Percentiles rank a stretch among this genome's conserved stretches.
Evolutionary conservation across 139 green algal genomes (phyloP).

Genomic region (Chlamydomonas asymmetrica): DNA sequence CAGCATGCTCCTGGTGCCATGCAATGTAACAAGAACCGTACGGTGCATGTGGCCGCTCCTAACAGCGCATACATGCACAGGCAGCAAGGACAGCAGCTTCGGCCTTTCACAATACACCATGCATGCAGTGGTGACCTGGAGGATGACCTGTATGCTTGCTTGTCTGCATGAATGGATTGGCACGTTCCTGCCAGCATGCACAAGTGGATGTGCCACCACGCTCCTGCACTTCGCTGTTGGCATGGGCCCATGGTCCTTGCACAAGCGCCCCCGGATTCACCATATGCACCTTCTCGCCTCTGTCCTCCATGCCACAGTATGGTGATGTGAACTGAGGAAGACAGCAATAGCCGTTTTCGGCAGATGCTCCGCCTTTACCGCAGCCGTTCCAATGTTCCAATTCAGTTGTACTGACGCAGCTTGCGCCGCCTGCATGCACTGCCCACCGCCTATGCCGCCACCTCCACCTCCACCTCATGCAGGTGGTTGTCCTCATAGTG

Average conservation of each 20-base stretch:
- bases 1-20: no score
- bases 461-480: background rate
- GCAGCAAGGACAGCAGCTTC: background rate
- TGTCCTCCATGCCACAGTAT: no score
- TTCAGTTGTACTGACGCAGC: background rate
- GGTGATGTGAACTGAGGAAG: background rate
- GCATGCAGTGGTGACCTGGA: no score
- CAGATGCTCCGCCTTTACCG: background rate
- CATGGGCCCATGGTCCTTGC: no score
- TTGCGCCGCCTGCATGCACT: background rate
- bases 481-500: conserved; percentile 7
- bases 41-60: background rate
- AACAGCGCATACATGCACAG: background rate
- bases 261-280: no score
- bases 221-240: no score
- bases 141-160: no score
- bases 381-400: background rate
- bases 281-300: no score
- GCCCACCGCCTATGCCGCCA: background rate
- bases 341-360: background rate
- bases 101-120: background rate
- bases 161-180: no score
- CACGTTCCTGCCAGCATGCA: no score
- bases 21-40: background rate
- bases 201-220: no score